Evolutionary conservation across 2,329 filamentous ascomycete genomes (phyloP), one percentile per base, ranked within the genome.

Genomic region (Talaromyces islandicus): DNA sequence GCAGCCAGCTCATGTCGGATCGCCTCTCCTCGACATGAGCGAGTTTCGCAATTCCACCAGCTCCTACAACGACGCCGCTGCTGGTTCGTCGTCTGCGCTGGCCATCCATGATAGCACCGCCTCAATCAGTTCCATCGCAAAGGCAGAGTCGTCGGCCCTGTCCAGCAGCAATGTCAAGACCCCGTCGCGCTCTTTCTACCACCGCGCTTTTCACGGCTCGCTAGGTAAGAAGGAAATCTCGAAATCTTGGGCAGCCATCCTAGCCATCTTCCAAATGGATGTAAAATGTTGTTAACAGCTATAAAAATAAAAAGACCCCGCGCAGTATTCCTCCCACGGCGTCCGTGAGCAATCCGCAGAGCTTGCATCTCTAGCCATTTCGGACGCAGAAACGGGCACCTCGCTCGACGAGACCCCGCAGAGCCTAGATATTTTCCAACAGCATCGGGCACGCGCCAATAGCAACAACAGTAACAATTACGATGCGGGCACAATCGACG

Each of bases 271-370:
- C 24, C 35, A 52, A 3, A 46, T 46, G 10, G 19, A 46, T n/a
- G 14, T n/a, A n/a, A 7, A n/a, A 7, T 7, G 6, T 7, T 7
- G 35, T 17, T 38, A 38, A 38, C 17, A 38, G 4, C 14, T 2
- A 30, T n/a, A n/a, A n/a, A n/a, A n/a, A n/a, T n/a, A 58, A 53
- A 24, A 84, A 75, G 89, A 93, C 70, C 88, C 85, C 66, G 83
- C 85, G 19, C 85, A 90, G 67, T 90, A 90, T 73, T 89, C 90
- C 43, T 83, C 82, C 35, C 85, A 87, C 61, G 89, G 87, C 65
- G 88, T 96, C 46, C 88, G 92, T 64, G 88, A 94, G 75, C 88
- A 94, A 70, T 95, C 92, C 2, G 90, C 91, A 56, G 91, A 96
- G 75, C 81, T 96, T 60, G 92, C 92, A 50, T 91, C 85, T 19